A percentile compares a stretch with the other conserved stretches of the same genome.
These are phyloP conservation scores for Hibiscus syriacus DNA, from an alignment of 345 rosid species.

Conservation along the genomic window DNA sequence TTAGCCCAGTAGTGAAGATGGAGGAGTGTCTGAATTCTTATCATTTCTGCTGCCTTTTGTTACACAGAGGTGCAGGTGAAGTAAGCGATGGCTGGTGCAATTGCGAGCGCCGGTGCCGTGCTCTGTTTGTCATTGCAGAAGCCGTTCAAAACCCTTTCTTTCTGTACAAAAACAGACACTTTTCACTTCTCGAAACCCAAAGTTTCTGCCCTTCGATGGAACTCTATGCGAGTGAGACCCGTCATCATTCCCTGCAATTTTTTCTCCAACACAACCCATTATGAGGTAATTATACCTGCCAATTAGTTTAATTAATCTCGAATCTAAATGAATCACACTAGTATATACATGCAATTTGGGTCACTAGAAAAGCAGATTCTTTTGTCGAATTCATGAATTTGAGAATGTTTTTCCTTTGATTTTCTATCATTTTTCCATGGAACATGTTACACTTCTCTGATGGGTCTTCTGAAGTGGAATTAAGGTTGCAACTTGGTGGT, in stretches of 20 bases:
- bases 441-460: constrained; percentile 59
- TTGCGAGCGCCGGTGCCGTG: constrained; percentile 12
- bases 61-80: not conserved
- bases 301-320: not conserved
- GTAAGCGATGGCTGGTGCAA: constrained; percentile 20
- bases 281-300: no score
- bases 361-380: not conserved
- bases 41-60: not conserved
- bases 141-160: constrained; percentile 12
- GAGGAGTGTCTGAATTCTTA: not conserved
- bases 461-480: constrained; percentile 68
- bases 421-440: not conserved
- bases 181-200: constrained; percentile 13
- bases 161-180: not conserved
- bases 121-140: constrained; percentile 19
- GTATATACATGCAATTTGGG: not conserved
- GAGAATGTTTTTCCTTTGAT: not conserved
- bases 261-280: constrained; percentile 37
- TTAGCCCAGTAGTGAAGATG: not conserved
- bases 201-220: constrained; percentile 6
- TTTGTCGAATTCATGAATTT: not conserved
- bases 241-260: constrained; percentile 35
- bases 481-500: constrained; percentile 45
- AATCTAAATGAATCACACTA: no score
- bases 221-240: not conserved